Conservation (phyloP, 1,284 basidiomycete genomes). For the Kwoniella shivajii region DNA sequence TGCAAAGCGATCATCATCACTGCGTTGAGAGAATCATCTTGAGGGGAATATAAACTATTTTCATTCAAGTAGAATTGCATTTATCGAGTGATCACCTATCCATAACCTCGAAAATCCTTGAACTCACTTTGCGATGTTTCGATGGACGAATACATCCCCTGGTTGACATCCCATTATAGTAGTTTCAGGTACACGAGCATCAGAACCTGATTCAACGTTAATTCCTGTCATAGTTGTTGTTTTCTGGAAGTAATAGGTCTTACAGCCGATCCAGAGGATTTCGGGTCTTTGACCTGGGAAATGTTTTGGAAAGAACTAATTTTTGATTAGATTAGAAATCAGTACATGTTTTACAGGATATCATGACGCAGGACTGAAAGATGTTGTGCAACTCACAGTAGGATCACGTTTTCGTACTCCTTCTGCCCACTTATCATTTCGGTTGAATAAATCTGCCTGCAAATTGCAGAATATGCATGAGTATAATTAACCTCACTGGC, state of each 20-base stretch:
- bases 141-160: constrained; percentile 52
- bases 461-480: neutral
- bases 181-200: constrained; percentile 52
- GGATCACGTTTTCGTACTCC: constrained; percentile 29
- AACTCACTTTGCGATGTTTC: constrained; percentile 51
- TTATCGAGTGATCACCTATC: too few species aligned
- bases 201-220: too few species aligned
- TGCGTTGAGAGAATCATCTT: constrained; percentile 49
- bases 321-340: neutral
- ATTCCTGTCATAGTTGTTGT: neutral
- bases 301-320: constrained; percentile 47
- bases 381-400: constrained; percentile 19
- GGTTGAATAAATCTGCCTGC: constrained; percentile 31
- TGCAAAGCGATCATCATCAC: constrained; percentile 50
- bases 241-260: constrained; percentile 12
- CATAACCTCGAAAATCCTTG: too few species aligned
- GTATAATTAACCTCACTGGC: too few species aligned
- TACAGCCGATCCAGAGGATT: constrained; percentile 53
- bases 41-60: constrained; percentile 46
- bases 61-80: too few species aligned
- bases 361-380: neutral
- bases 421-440: constrained; percentile 33
- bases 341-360: neutral
- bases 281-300: constrained; percentile 51
- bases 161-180: constrained; percentile 49